Evolutionary conservation across 805 yeast genomes (phyloP).

Genomic region (Candida broadrunensis): DNA sequence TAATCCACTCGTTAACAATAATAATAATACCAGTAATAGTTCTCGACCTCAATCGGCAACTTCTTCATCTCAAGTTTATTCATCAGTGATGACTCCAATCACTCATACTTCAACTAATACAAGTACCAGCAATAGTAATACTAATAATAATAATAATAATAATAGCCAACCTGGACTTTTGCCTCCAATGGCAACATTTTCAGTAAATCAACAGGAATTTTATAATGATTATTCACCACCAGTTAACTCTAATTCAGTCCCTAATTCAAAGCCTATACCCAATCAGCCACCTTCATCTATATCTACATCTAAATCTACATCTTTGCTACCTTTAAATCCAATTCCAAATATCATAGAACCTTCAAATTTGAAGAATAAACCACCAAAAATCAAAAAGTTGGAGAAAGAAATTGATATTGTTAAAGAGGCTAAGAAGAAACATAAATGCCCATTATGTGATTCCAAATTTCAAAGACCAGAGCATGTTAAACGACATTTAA

Average conservation of each 20-base stretch:
- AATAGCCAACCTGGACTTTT: constrained; percentile 13
- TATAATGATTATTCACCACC: not conserved
- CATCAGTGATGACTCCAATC: constrained; percentile 4
- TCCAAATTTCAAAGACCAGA: constrained; percentile 67
- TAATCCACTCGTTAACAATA: not conserved
- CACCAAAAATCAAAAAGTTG: not conserved
- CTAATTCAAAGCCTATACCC: not conserved
- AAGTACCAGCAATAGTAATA: not conserved
- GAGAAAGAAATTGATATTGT: not conserved
- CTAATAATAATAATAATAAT: not conserved
- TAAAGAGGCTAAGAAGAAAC: constrained; percentile 50
- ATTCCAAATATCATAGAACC: not conserved
- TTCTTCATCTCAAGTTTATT: not conserved
- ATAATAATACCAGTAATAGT: not conserved
- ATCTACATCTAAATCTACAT: not conserved
- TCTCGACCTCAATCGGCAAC: not conserved
- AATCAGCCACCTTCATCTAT: not conserved
- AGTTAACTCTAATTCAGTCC: not conserved
- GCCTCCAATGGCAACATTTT: constrained; percentile 32
- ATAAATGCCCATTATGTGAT: constrained; percentile 63
- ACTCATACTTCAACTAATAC: not conserved
- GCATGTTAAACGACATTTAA: constrained; percentile 65
- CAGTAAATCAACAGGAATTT: constrained; percentile 6
- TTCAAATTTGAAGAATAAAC: not conserved
- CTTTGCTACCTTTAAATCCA: not conserved